A percentile compares a stretch with the other conserved stretches of the same genome.
phyloP scores from a whole-genome alignment of 2,329 filamentous ascomycete genomes.

The Aspergillus sp. region DNA sequence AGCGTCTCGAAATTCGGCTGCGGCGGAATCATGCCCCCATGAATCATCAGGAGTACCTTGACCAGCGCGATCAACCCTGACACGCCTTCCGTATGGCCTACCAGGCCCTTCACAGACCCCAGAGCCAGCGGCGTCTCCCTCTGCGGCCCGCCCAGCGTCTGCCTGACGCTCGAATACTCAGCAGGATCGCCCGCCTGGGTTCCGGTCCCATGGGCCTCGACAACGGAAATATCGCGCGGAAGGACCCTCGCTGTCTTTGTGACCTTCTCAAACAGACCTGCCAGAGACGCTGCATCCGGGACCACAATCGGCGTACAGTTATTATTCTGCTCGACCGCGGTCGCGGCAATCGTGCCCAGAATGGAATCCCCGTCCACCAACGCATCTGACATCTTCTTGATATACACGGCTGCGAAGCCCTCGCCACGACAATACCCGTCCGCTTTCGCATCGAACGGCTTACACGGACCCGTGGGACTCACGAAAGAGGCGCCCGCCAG shows the following conservation, averaged over 20 bases:
- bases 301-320: conserved; percentile 26
- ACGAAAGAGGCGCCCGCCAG: conserved; percentile 42
- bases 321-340: conserved; percentile 34
- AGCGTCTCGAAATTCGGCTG: conserved; percentile 27
- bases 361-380: conserved; percentile 47
- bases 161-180: conserved; percentile 26
- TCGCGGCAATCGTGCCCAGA: conserved; percentile 40
- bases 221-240: conserved; percentile 28
- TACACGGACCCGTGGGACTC: conserved; percentile 47
- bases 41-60: conserved; percentile 32
- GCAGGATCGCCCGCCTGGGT: conserved; percentile 32
- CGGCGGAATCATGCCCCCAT: conserved; percentile 23
- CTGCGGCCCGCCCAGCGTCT: conserved; percentile 19
- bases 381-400: conserved; percentile 51
- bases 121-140: conserved; percentile 18
- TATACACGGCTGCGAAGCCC: conserved; percentile 45
- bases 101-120: conserved; percentile 33
- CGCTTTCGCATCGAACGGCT: conserved; percentile 47
- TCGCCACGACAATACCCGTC: conserved; percentile 56
- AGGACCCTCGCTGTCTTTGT: conserved; percentile 21
- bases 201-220: conserved; percentile 38
- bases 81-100: conserved; percentile 36
- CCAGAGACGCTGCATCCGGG: conserved; percentile 24
- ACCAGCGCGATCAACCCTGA: conserved; percentile 33
- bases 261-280: conserved; percentile 29